A percentile compares a stretch with the other conserved stretches of the same genome.
These are phyloP conservation scores for Bryum argenteum DNA, from an alignment of 225 moss, liverwort and hornwort genomes.

Conservation along the genomic window DNA sequence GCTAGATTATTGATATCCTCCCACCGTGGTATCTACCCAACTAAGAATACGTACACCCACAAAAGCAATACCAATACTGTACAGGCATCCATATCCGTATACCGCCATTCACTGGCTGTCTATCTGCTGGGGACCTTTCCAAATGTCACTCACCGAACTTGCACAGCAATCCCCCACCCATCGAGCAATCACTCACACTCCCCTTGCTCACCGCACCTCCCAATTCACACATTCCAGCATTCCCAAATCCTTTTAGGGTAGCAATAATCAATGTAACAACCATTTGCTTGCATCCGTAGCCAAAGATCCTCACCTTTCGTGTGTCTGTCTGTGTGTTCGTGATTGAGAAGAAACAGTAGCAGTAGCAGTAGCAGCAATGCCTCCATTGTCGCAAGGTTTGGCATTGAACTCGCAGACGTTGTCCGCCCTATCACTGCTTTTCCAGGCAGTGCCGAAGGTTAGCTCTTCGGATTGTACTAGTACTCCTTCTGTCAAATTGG, in stretches of 20 bases:
- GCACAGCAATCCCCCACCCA: not conserved
- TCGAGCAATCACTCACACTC: not conserved
- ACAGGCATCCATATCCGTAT: slow-evolving; percentile 12
- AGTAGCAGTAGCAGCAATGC: slow-evolving; percentile 33
- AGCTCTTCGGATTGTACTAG: slow-evolving; percentile 14
- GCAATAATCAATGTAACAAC: too few species aligned
- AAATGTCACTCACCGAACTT: slow-evolving; percentile 2
- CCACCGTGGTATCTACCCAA: too few species aligned
- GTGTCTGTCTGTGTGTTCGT: not conserved
- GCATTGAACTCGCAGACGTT: slow-evolving; percentile 45
- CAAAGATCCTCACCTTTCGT: not conserved
- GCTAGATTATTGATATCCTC: too few species aligned
- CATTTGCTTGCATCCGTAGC: not conserved
- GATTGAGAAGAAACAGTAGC: not conserved
- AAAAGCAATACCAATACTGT: not conserved
- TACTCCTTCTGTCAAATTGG: not conserved
- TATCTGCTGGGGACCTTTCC: slow-evolving; percentile 21
- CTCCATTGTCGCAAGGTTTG: slow-evolving; percentile 50
- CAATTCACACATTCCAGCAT: not conserved
- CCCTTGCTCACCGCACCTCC: not conserved
- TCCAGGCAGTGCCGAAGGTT: slow-evolving; percentile 37
- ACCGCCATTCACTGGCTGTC: not conserved
- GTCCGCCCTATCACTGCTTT: slow-evolving; percentile 47
- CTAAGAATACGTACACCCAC: not conserved
- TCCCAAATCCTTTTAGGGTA: too few species aligned